phyloP scores from a whole-genome alignment of 1,284 basidiomycete species.

The Schizopora paradoxa region DNA sequence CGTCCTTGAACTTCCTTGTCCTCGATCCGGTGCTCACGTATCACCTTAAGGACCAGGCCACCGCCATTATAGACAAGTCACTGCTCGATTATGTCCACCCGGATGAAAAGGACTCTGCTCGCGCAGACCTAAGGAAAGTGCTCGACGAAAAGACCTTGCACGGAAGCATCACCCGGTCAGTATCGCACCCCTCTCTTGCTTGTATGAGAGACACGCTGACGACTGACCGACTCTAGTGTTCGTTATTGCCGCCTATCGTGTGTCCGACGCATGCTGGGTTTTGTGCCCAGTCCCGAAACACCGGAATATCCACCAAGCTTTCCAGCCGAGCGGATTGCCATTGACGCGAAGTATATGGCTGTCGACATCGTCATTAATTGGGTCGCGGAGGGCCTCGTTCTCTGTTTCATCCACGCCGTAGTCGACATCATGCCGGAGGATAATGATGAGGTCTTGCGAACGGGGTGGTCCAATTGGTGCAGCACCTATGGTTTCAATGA shows the following conservation, averaged over 20 bases:
- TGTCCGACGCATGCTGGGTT: conserved; percentile 62
- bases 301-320: conserved; percentile 34
- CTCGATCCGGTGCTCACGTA: conserved; percentile 79
- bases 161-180: conserved; percentile 86
- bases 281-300: conserved; percentile 39
- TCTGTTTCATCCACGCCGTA: conserved; percentile 94
- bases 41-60: conserved; percentile 73
- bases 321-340: conserved; percentile 58
- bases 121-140: conserved; percentile 73
- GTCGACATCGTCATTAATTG: conserved; percentile 94
- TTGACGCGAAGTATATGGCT: conserved; percentile 80
- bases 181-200: conserved; percentile 19
- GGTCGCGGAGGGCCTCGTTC: conserved; percentile 85
- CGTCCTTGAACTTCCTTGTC: conserved; percentile 80
- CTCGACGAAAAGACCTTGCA: conserved; percentile 79
- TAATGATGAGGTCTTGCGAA: conserved; percentile 75
- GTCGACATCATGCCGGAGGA: conserved; percentile 73
- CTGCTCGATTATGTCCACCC: conserved; percentile 88
- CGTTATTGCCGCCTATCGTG: conserved; percentile 69
- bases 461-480: conserved; percentile 93
- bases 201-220: conserved; percentile 20
- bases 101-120: conserved; percentile 77
- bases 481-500: conserved; percentile 55
- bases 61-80: conserved; percentile 65
- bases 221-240: too few relatives aligned